Evolutionary conservation across 2,329 filamentous ascomycete genomes (phyloP).

Genomic region (Stagonosporopsis cucurbitacearum): DNA sequence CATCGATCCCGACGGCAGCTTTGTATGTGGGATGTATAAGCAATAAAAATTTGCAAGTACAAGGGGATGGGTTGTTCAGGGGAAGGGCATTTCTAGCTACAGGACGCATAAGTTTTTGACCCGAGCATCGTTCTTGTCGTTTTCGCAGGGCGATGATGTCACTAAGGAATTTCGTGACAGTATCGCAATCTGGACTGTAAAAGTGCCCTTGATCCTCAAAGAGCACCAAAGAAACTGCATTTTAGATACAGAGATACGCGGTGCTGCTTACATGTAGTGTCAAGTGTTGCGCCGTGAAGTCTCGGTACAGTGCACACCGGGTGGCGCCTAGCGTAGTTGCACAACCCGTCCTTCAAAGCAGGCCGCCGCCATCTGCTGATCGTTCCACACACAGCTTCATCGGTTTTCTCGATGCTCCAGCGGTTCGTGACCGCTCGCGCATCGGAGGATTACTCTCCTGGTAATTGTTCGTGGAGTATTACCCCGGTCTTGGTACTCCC

Average conservation of each 20-base stretch:
- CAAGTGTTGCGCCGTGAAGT: neutral
- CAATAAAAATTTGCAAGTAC: too few species aligned
- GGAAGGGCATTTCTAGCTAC: too few species aligned
- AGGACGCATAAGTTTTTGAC: too few species aligned
- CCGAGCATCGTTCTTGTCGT: neutral
- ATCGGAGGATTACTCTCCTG: conserved; percentile 16
- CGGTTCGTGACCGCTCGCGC: conserved; percentile 4
- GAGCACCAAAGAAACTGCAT: neutral
- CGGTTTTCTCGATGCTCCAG: conserved; percentile 2
- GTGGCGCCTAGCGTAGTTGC: neutral
- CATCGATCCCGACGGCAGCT: too few species aligned
- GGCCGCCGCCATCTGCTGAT: neutral
- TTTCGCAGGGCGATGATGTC: neutral
- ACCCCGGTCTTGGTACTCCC: conserved; percentile 25
- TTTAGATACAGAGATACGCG: neutral
- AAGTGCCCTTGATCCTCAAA: neutral
- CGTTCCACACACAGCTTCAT: neutral
- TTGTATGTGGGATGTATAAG: too few species aligned
- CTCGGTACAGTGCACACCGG: conserved; percentile 4
- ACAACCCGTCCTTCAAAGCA: neutral
- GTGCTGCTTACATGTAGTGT: neutral
- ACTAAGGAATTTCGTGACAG: neutral
- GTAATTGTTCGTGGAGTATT: conserved; percentile 23
- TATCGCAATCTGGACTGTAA: neutral
- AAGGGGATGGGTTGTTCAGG: too few species aligned